Evolutionary conservation across 2,329 filamentous ascomycete species (phyloP).

Genomic region (Hypoxylon sp.): DNA sequence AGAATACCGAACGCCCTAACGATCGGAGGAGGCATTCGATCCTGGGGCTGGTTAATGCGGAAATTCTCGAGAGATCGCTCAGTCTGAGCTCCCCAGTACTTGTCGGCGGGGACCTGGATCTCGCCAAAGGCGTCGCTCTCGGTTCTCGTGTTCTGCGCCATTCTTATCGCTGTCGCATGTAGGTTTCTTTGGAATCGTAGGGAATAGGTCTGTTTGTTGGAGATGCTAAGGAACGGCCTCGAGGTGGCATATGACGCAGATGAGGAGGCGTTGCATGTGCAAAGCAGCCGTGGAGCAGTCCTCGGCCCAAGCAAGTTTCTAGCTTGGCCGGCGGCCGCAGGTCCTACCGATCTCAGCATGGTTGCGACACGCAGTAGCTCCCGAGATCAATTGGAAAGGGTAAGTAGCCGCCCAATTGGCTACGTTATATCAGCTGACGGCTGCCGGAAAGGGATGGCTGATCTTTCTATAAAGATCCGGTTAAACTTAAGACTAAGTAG

Average conservation of each 20-base stretch:
- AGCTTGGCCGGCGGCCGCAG: conserved; percentile 54
- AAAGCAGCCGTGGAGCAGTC: conserved; percentile 53
- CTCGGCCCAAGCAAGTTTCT: conserved; percentile 55
- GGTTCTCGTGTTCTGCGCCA: conserved; percentile 75
- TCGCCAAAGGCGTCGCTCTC: conserved; percentile 99
- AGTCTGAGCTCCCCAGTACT: conserved; percentile 99
- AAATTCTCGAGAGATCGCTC: conserved; percentile 98
- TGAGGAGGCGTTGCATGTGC: conserved; percentile 56
- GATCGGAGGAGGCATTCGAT: conserved; percentile 96
- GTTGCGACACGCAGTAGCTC: conserved; percentile 35
- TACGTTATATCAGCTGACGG: conserved; percentile 36
- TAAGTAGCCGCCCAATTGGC: conserved; percentile 40
- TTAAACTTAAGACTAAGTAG: conserved; percentile 30
- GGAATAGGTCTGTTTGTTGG: conserved; percentile 43
- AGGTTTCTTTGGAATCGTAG: conserved; percentile 57
- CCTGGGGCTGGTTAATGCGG: conserved; percentile 98
- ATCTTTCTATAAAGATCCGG: conserved; percentile 26
- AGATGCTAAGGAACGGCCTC: conserved; percentile 40
- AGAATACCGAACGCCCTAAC: conserved; percentile 95
- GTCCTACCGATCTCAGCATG: conserved; percentile 59
- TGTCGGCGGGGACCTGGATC: conserved; percentile 90
- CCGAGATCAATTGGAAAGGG: conserved; percentile 32
- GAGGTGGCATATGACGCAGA: conserved; percentile 45
- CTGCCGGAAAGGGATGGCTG: conserved; percentile 22
- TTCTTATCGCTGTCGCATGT: conserved; percentile 64